phyloP scores from a whole-genome alignment of 148 eudicot species.

The Nyssa sinensis region DNA sequence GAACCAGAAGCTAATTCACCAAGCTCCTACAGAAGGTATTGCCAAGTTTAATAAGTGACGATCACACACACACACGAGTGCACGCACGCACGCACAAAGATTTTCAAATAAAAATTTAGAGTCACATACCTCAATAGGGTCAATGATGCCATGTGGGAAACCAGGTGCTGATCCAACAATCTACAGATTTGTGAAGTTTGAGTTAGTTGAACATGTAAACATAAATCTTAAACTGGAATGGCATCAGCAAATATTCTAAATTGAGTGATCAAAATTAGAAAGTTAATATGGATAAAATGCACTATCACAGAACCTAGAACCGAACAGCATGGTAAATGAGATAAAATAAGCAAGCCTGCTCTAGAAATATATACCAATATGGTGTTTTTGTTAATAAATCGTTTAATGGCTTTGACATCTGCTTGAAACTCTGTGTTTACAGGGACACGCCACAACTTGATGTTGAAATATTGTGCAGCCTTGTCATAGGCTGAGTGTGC shows the following conservation, averaged over 20 bases:
- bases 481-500: slow-evolving; percentile 99
- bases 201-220: slow-evolving; percentile 9
- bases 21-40: slow-evolving; percentile 67
- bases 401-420: slow-evolving; percentile 74
- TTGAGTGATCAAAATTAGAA: slow-evolving; percentile 4
- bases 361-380: slow-evolving; percentile 52
- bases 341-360: neutral
- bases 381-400: slow-evolving; percentile 73
- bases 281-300: neutral
- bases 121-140: slow-evolving; percentile 75
- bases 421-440: slow-evolving; percentile 73
- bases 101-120: neutral
- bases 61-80: no score
- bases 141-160: slow-evolving; percentile 93
- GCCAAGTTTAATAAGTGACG: slow-evolving; percentile 12
- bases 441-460: slow-evolving; percentile 89
- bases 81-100: no score
- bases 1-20: slow-evolving; percentile 66
- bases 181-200: slow-evolving; percentile 39
- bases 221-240: slow-evolving; percentile 1
- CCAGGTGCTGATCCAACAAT: slow-evolving; percentile 99
- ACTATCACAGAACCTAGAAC: slow-evolving; percentile 8
- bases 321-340: neutral
- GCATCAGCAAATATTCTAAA: slow-evolving; percentile 1
- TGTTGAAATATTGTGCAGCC: slow-evolving; percentile 93